Evolutionary conservation across 108 stramenopile genomes (phyloP), one percentile per base, ranked within the genome.

Genomic region (Cyclotella distinguenda): DNA sequence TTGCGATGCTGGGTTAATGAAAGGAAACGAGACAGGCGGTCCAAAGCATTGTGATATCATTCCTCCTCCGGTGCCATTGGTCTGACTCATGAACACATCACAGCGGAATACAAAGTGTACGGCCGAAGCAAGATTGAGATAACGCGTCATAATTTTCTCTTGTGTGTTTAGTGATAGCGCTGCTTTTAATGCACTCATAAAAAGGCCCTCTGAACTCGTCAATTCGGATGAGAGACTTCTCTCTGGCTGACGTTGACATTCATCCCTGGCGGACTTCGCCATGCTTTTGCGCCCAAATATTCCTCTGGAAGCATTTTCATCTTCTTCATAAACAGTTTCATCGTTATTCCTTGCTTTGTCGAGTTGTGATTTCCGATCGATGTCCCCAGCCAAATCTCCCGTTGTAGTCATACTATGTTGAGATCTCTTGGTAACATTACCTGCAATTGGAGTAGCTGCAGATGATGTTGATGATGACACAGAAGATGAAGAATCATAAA

Each of bases 11-110:
- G 64, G 38, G 51, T 68, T 77, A 22, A 50, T 67, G 28, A 86
- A 84, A 18, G 85, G 80, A 51, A 76, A 72, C 18, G 58, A 60
- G 16, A 84, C 25, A 13, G 78, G 77, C n/a, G 84, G 80, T 34
- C 74, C 74, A 56, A 89, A 81, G 42, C 86, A 85, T 58, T 89
- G 88, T 19, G 86, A 56, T 8, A 89, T 60, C 59, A 78, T 81
- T 66, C 59, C 64, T 57, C 60, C 68, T 40, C 47, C 42, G 16
- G 31, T 30, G 38, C 34, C 42, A 12, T 72, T 18, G 11, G 30
- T 19, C 15, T 68, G 32, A 47, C 36, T 66, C 21, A 77, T 45
- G 36, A 51, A 73, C 0, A 83, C 66, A 30, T 83, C 82, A 34
- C 67, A 72, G 13, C 82, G 68, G 50, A 83, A 80, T n/a, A 77